These are phyloP conservation scores for Pharus latifolius DNA, from an alignment of 176 grass and related monocot genomes.

Conservation along the genomic window DNA sequence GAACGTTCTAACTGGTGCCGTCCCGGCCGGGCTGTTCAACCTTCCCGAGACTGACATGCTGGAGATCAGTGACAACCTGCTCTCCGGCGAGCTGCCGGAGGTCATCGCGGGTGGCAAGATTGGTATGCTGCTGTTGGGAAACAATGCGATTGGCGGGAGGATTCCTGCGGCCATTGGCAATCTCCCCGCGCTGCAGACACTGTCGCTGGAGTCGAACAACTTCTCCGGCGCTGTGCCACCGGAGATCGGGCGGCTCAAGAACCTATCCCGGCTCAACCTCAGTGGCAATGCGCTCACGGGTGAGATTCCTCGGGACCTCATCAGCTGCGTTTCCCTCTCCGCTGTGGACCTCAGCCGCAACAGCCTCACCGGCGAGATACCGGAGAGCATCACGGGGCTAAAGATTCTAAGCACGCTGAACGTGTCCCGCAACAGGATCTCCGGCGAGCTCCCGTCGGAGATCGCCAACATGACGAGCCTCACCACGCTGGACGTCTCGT, in stretches of 20 bases:
- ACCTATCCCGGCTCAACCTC: slow-evolving; percentile 50
- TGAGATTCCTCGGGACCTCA: slow-evolving; percentile 42
- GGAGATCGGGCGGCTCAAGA: slow-evolving; percentile 44
- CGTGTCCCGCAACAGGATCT: slow-evolving; percentile 53
- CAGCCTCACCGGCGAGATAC: slow-evolving; percentile 48
- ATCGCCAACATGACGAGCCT: slow-evolving; percentile 77
- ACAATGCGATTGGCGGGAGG: slow-evolving; percentile 25
- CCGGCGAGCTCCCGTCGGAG: slow-evolving; percentile 44
- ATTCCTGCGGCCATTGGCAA: slow-evolving; percentile 65
- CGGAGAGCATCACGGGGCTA: slow-evolving; percentile 35
- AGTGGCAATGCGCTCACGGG: slow-evolving; percentile 63
- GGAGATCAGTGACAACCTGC: slow-evolving; percentile 64
- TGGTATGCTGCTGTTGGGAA: slow-evolving; percentile 21
- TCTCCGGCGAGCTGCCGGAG: slow-evolving; percentile 55
- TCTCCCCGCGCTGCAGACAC: slow-evolving; percentile 52
- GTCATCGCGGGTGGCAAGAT: slow-evolving; percentile 26
- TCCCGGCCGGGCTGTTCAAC: slow-evolving; percentile 57
- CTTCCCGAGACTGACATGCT: slow-evolving; percentile 59
- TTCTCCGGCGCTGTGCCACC: slow-evolving; percentile 43
- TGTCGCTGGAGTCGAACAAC: slow-evolving; percentile 56
- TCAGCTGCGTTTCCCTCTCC: slow-evolving; percentile 35
- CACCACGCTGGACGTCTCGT: slow-evolving; percentile 72
- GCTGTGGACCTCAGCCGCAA: slow-evolving; percentile 75
- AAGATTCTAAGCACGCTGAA: slow-evolving; percentile 72
- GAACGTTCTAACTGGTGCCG: slow-evolving; percentile 49